These are phyloP conservation scores for Kurtzmaniella quercitrusa DNA, from an alignment of 1,139 yeast species.

Conservation along the genomic window DNA sequence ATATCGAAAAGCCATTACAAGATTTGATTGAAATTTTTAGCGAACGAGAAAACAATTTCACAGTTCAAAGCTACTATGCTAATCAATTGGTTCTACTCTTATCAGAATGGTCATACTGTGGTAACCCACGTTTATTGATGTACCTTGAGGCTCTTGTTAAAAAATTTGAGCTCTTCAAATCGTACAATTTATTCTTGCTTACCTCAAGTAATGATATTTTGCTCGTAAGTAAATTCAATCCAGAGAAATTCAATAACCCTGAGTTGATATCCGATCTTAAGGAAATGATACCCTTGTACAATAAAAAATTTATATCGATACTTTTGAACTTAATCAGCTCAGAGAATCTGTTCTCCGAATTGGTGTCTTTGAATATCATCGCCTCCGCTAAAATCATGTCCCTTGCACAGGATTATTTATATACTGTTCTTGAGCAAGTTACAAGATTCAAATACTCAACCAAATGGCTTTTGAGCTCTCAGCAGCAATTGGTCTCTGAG, in stretches of 20 bases:
- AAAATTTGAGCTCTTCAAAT: constrained; percentile 16
- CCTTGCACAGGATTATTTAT: constrained; percentile 25
- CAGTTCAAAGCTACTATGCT: constrained; percentile 13
- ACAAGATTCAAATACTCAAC: constrained; percentile 22
- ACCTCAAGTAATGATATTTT: constrained; percentile 17
- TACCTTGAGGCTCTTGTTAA: constrained; percentile 7
- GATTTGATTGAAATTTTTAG: constrained; percentile 11
- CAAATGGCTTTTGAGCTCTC: constrained; percentile 19
- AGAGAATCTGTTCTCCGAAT: constrained; percentile 15
- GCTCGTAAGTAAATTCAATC: constrained; percentile 21
- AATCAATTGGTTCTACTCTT: constrained; percentile 17
- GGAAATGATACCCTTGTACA: constrained; percentile 16
- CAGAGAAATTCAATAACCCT: constrained; percentile 11
- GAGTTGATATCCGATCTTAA: constrained; percentile 16
- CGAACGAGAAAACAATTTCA: constrained; percentile 10
- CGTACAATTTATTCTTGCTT: constrained; percentile 18
- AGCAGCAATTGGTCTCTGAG: constrained; percentile 24
- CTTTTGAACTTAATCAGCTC: constrained; percentile 25
- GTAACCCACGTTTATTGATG: constrained; percentile 8
- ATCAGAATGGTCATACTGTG: constrained; percentile 15
- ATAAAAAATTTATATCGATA: constrained; percentile 23
- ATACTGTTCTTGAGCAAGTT: constrained; percentile 18
- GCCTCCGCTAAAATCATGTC: constrained; percentile 15
- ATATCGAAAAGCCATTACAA: constrained; percentile 13
- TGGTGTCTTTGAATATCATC: constrained; percentile 14